Evolutionary conservation across 2,329 filamentous ascomycete species (phyloP), one percentile per base, ranked within the genome.

Genomic region (Claviceps africana): DNA sequence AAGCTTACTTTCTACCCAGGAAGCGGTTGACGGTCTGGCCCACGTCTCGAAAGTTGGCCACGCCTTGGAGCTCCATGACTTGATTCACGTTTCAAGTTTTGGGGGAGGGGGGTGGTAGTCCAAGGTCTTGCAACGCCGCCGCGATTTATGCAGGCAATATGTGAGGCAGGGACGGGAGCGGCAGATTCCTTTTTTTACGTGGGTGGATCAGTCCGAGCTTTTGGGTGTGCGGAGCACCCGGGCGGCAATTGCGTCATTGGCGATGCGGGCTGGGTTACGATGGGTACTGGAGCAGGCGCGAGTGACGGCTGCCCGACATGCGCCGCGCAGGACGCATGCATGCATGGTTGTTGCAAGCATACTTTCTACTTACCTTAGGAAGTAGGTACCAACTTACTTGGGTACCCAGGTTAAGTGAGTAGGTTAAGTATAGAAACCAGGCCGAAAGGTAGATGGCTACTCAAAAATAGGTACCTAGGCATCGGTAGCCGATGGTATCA

Each of bases 21-120:
- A 76, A 76, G 28, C 67, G 62, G 59, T 89, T 89, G 58, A 88
- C 72, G 0, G 79, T 81, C 56, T 73, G 70, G 42, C 82, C 85
- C 44, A 90, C 82, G 72, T 91, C 86, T 53, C 87, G 80, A 62
- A 90, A 88, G 65, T 91, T 91, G 59, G 83, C 69, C 49, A 90
- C 59, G 7, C 56, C 57, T 39, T 63, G 58, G 17, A 65, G 57
- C 25, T 52, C 55, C n/a, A 45, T 7, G 13, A 47, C 19, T 19
- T 51, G 52, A 22, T 50, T 52, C 58, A 55, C 55, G 3, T 22
- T 40, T n/a, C n/a, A 19, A 33, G 42, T 6, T 25, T 37, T 37
- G 5, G 2, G 15, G 15, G 5, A 15, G 13, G 13, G 8, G 33
- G 21, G 42, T 43, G 40, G 21, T 43, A 1, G 8, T 21, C 3